Evolutionary conservation across 2,329 filamentous ascomycete species (phyloP).

Genomic region (Claviceps monticola): DNA sequence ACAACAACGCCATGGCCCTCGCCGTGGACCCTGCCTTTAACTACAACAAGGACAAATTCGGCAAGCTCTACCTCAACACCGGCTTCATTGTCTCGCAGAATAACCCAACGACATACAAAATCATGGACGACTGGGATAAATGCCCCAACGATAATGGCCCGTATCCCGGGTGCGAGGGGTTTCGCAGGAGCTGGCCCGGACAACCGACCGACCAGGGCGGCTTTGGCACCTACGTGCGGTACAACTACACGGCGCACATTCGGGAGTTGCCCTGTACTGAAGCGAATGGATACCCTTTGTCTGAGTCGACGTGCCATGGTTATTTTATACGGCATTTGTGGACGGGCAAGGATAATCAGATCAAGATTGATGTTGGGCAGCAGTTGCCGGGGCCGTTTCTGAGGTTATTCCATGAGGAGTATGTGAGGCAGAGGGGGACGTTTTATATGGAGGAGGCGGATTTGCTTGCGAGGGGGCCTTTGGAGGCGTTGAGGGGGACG

Average conservation of each 20-base stretch:
- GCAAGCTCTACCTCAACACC: slow-evolving; percentile 32
- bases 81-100: slow-evolving; percentile 41
- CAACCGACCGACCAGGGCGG: slow-evolving; percentile 29
- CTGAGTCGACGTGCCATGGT: slow-evolving; percentile 23
- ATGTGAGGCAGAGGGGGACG: slow-evolving; percentile 17
- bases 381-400: slow-evolving; percentile 23
- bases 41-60: slow-evolving; percentile 26
- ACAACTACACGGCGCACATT: slow-evolving; percentile 27
- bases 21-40: slow-evolving; percentile 24
- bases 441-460: slow-evolving; percentile 23
- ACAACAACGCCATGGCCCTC: slow-evolving; percentile 27
- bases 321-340: slow-evolving; percentile 30
- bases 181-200: slow-evolving; percentile 21
- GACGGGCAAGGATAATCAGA: slow-evolving; percentile 25
- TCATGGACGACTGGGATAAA: slow-evolving; percentile 33
- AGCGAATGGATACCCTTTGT: slow-evolving; percentile 29
- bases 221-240: slow-evolving; percentile 29
- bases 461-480: slow-evolving; percentile 16
- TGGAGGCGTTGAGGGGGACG: slow-evolving; percentile 1
- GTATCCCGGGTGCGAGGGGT: slow-evolving; percentile 24
- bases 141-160: slow-evolving; percentile 26
- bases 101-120: slow-evolving; percentile 30
- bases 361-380: slow-evolving; percentile 24
- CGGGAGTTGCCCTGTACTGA: slow-evolving; percentile 26
- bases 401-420: slow-evolving; percentile 23